Percentiles rank a stretch among this genome's conserved stretches.
phyloP scores from a whole-genome alignment of 345 rosid genomes.

The Bretschneidera sinensis region DNA sequence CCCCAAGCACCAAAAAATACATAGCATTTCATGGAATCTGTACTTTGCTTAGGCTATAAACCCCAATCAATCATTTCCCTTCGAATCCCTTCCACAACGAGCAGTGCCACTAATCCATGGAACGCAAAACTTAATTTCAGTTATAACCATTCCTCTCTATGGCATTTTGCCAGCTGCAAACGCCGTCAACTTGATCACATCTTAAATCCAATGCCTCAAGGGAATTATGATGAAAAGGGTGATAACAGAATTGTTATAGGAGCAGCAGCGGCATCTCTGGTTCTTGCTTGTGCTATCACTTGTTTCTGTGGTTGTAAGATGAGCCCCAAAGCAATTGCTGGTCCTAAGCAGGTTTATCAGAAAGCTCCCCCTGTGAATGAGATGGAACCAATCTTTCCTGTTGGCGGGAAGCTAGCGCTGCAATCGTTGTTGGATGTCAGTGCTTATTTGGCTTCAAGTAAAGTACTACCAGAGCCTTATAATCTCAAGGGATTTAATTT shows the following conservation, averaged over 20 bases:
- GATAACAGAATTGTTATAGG: constrained; percentile 7
- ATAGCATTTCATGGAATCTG: constrained; percentile 28
- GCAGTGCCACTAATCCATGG: constrained; percentile 4
- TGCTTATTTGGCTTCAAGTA: constrained; percentile 36
- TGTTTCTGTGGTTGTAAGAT: constrained; percentile 24
- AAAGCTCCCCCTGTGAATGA: constrained; percentile 27
- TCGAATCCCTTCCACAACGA: constrained; percentile 13
- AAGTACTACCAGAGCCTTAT: constrained; percentile 15
- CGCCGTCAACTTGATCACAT: constrained; percentile 8
- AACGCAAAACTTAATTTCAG: constrained; percentile 16
- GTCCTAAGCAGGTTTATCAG: constrained; percentile 36
- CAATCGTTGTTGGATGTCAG: constrained; percentile 51
- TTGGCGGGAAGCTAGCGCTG: constrained; percentile 42
- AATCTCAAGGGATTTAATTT: constrained; percentile 15
- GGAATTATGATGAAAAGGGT: constrained; percentile 21
- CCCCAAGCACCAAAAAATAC: constrained; percentile 7
- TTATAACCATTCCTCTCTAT: constrained; percentile 6
- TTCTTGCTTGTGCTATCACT: constrained; percentile 43
- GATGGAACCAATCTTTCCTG: constrained; percentile 9
- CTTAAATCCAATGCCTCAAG: constrained; percentile 12
- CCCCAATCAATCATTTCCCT: constrained; percentile 12
- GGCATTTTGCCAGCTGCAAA: constrained; percentile 2
- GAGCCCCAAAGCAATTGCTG: constrained; percentile 40
- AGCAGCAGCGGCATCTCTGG: constrained; percentile 34
- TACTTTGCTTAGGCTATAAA: constrained; percentile 26